Base-by-base conservation (phyloP, 2,329 filamentous ascomycete genomes). In the Hypoxylon sp. region DNA sequence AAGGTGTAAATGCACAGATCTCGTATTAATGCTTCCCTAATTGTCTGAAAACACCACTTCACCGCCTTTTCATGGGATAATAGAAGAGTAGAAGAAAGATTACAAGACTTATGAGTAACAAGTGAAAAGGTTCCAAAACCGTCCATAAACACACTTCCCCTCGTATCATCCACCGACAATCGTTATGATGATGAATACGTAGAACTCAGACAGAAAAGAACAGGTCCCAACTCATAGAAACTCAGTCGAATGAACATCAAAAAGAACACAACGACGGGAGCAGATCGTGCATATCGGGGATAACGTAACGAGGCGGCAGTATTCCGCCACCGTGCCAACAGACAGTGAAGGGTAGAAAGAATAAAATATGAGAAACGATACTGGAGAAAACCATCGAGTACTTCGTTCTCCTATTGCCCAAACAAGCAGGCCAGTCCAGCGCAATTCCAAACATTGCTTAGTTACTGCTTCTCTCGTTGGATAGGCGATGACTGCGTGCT, bases 401-500 rank as follows among this genome's bases (percentile, higher is more conserved):
- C n/a, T n/a, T n/a, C n/a, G n/a, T n/a, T n/a, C n/a, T n/a, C n/a
- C n/a, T n/a, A n/a, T n/a, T n/a, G n/a, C n/a, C n/a, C n/a, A n/a
- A n/a, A n/a, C n/a, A n/a, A n/a, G n/a, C n/a, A n/a, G n/a, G n/a
- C n/a, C n/a, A n/a, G n/a, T n/a, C n/a, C n/a, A n/a, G n/a, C n/a
- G n/a, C n/a, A n/a, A n/a, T n/a, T n/a, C n/a, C n/a, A n/a, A n/a
- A n/a, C n/a, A n/a, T n/a, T n/a, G n/a, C n/a, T n/a, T n/a, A 25
- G 52, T 61, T 67, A 73, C 40, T 68, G 63, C 63, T 72, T 71
- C 63, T 73, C 73, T 61, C 71, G 66, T 61, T 78, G 79, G 50
- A 68, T 63, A 17, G 80, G 79, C 31, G 80, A 82, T 17, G 75
- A 77, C 57, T 76, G 71, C 59, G 75, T 72, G 64, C 75, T 78